Evolutionary conservation across 1,284 basidiomycete species (phyloP).

Genomic region (Blastosporella zonata): DNA sequence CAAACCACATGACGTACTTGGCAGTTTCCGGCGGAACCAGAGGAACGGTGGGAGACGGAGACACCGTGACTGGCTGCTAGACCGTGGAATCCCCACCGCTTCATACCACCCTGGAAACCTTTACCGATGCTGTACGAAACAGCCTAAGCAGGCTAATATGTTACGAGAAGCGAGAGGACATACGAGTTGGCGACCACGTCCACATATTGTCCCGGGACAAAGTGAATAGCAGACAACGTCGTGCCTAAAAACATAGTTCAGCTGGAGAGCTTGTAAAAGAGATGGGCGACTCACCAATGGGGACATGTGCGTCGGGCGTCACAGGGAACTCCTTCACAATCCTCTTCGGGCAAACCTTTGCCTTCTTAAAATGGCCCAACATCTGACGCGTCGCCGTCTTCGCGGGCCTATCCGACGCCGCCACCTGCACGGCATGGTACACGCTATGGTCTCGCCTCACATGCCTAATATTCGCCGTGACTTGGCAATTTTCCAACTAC

Average conservation of each 20-base stretch:
- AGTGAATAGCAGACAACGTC: slow-evolving; percentile 87
- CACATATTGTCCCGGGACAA: slow-evolving; percentile 96
- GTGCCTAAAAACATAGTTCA: slow-evolving; percentile 56
- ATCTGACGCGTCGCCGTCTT: slow-evolving; percentile 74
- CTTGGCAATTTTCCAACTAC: slow-evolving; percentile 83
- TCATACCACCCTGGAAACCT: slow-evolving; percentile 98
- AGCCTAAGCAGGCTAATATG: slow-evolving; percentile 3
- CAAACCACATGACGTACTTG: slow-evolving; percentile 55
- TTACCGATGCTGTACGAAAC: slow-evolving; percentile 79
- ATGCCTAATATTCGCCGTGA: slow-evolving; percentile 71
- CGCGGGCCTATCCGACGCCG: slow-evolving; percentile 65
- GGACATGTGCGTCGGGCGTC: slow-evolving; percentile 85
- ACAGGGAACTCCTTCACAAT: slow-evolving; percentile 90
- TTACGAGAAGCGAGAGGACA: slow-evolving; percentile 31
- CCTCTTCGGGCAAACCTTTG: slow-evolving; percentile 82
- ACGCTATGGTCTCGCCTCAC: slow-evolving; percentile 62
- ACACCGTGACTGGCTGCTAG: slow-evolving; percentile 95
- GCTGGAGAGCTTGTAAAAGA: neutral
- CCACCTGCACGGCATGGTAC: slow-evolving; percentile 87
- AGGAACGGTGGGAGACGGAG: slow-evolving; percentile 90
- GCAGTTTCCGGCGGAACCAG: slow-evolving; percentile 93
- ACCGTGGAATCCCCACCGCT: slow-evolving; percentile 93
- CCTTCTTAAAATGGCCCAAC: slow-evolving; percentile 85
- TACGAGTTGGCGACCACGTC: slow-evolving; percentile 93
- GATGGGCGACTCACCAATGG: slow-evolving; percentile 68